phyloP scores from a whole-genome alignment of 495 filamentous ascomycete species.

The Neurospora sp. region DNA sequence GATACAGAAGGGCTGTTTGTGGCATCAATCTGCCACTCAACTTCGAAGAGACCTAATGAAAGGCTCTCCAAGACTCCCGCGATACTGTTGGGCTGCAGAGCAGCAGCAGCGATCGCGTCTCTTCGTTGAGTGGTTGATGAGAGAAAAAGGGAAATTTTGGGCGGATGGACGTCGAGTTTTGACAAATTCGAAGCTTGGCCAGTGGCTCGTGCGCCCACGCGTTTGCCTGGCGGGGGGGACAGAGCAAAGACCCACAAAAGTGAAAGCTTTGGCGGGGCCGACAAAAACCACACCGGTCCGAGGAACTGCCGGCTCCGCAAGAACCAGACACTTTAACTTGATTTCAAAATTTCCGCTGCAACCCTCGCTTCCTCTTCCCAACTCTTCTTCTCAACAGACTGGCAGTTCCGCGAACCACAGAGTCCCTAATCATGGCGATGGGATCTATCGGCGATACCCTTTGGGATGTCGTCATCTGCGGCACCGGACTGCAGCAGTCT shows the following conservation, averaged over 20 bases:
- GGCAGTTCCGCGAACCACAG: conserved; percentile 11
- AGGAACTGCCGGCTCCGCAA: conserved; percentile 12
- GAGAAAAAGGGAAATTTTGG: conserved; percentile 20
- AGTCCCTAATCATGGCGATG: conserved; percentile 41
- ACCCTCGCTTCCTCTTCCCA: conserved; percentile 6
- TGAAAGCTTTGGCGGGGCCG: background rate
- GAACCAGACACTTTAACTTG: conserved; percentile 15
- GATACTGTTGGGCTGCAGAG: conserved; percentile 24
- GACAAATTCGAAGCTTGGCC: background rate
- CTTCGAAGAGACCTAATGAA: conserved; percentile 59
- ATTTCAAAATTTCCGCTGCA: conserved; percentile 24
- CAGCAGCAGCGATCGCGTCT: conserved; percentile 28
- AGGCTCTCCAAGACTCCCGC: conserved; percentile 36
- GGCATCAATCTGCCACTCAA: conserved; percentile 58
- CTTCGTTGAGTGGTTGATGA: conserved; percentile 43
- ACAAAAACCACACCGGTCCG: conserved; percentile 5
- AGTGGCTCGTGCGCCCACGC: conserved; percentile 6
- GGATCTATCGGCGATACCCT: conserved; percentile 66
- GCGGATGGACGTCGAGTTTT: background rate
- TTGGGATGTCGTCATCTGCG: conserved; percentile 88
- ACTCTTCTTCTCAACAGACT: conserved; percentile 15
- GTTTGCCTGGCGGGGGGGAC: background rate
- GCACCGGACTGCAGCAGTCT: conserved; percentile 83
- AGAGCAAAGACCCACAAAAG: background rate
- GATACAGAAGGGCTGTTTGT: conserved; percentile 71